Evolutionary conservation across 73 alveolate species (phyloP).

Genomic region (Chromera velia): DNA sequence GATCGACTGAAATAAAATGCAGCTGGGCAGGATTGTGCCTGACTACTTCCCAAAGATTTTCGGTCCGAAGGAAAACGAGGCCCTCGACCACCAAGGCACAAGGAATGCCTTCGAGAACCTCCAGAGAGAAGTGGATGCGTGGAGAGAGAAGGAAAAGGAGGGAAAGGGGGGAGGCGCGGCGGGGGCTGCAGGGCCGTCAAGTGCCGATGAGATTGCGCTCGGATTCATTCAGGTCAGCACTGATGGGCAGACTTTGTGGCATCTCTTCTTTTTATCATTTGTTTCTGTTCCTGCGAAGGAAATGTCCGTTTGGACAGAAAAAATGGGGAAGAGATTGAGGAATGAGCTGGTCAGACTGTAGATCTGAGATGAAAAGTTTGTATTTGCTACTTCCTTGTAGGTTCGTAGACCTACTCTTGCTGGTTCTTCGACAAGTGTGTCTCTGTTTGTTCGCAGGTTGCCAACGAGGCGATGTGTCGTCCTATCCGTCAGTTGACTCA

Average conservation of each 20-base stretch:
- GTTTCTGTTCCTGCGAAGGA: no score
- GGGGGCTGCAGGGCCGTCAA: no score
- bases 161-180: slow-evolving; percentile 8
- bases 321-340: slow-evolving; percentile 1
- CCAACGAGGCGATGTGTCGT: slow-evolving; percentile 80
- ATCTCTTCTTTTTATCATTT: no score
- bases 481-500: slow-evolving; percentile 71
- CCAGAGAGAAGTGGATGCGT: slow-evolving; percentile 24
- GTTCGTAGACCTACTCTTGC: no score
- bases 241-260: no score
- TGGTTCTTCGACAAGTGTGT: slow-evolving; percentile 53
- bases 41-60: slow-evolving; percentile 74
- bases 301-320: background rate
- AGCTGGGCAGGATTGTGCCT: slow-evolving; percentile 68
- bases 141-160: no score
- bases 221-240: no score
- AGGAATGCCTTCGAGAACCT: slow-evolving; percentile 44
- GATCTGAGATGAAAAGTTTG: slow-evolving; percentile 3
- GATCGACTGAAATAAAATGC: no score
- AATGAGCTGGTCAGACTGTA: slow-evolving; percentile 12
- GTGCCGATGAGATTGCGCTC: no score
- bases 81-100: slow-evolving; percentile 50
- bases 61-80: slow-evolving; percentile 61
- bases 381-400: no score
- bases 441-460: slow-evolving; percentile 70